phyloP scores from a whole-genome alignment of 306 rosid species.

The Trifolium dubium region DNA sequence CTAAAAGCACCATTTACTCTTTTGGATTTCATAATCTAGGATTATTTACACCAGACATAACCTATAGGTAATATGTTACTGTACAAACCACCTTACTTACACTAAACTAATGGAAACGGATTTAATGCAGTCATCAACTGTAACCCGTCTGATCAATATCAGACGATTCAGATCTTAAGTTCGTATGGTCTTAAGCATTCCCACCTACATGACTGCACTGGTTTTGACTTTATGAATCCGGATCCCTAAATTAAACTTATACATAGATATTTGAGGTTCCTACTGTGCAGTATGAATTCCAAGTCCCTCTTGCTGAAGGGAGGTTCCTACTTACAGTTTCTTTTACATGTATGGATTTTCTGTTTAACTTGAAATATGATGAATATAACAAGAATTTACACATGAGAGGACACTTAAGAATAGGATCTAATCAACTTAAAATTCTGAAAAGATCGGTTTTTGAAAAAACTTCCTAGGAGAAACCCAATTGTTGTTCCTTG shows the following conservation, averaged over 20 bases:
- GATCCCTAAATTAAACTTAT: conserved; percentile 18
- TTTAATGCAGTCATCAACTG: too few species aligned
- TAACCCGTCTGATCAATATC: too few species aligned
- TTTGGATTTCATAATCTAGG: conserved; percentile 24
- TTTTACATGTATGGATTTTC: conserved; percentile 26
- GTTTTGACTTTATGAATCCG: too few species aligned
- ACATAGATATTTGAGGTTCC: conserved; percentile 12
- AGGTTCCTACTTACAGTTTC: conserved; percentile 41
- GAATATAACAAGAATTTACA: conserved; percentile 45
- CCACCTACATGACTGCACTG: too few species aligned
- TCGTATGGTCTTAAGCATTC: too few species aligned
- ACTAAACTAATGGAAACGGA: conserved; percentile 10
- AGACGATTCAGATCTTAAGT: too few species aligned
- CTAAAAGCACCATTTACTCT: conserved; percentile 28
- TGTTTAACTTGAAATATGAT: conserved; percentile 9
- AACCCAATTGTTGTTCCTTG: conserved; percentile 63
- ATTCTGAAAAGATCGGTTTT: conserved; percentile 73
- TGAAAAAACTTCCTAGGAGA: conserved; percentile 74
- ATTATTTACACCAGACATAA: conserved; percentile 34
- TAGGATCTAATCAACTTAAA: conserved; percentile 76
- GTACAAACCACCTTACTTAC: conserved; percentile 28
- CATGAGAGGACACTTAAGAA: conserved; percentile 50
- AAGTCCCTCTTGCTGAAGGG: conserved; percentile 29
- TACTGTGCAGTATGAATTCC: conserved; percentile 36
- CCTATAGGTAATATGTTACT: conserved; percentile 35